phyloP scores from a whole-genome alignment of 2,329 filamentous ascomycete genomes.

The Diaporthe nobilis region DNA sequence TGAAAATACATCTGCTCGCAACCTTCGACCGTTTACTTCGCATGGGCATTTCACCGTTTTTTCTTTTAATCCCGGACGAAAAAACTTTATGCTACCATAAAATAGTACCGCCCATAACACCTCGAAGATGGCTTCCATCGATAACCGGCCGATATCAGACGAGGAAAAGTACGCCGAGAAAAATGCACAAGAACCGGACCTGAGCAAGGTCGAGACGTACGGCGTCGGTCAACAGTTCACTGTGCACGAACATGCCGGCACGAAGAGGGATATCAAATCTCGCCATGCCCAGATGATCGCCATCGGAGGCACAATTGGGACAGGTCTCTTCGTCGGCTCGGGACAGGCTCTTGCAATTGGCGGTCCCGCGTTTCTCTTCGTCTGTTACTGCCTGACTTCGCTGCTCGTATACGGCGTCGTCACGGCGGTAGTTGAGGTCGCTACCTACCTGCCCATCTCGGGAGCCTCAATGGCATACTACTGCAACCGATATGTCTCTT shows the following conservation, averaged over 20 bases:
- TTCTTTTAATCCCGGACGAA: neutral
- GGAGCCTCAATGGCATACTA: slow-evolving; percentile 66
- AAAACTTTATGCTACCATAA: neutral
- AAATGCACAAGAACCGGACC: neutral
- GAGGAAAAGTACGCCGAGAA: neutral
- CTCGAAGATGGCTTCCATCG: neutral
- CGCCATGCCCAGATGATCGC: slow-evolving; percentile 63
- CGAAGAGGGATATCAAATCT: slow-evolving; percentile 51
- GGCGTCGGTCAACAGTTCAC: neutral
- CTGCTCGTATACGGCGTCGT: slow-evolving; percentile 61
- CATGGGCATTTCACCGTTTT: neutral
- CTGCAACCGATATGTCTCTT: slow-evolving; percentile 59
- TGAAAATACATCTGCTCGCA: neutral
- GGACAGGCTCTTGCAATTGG: slow-evolving; percentile 58
- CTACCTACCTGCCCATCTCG: slow-evolving; percentile 64
- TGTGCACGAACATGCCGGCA: neutral
- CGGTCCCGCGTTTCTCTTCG: slow-evolving; percentile 58
- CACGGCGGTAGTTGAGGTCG: slow-evolving; percentile 63
- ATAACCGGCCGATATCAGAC: neutral
- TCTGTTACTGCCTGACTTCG: slow-evolving; percentile 59
- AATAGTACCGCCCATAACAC: too few relatives aligned
- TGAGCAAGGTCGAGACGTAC: slow-evolving; percentile 4
- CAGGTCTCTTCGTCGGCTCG: slow-evolving; percentile 61
- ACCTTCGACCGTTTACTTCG: too few relatives aligned
- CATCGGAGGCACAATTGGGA: slow-evolving; percentile 61